A percentile compares a stretch with the other conserved stretches of the same genome.
Evolutionary conservation across 1,139 yeast species (phyloP).

Genomic region (Suhomyces bribrorum): DNA sequence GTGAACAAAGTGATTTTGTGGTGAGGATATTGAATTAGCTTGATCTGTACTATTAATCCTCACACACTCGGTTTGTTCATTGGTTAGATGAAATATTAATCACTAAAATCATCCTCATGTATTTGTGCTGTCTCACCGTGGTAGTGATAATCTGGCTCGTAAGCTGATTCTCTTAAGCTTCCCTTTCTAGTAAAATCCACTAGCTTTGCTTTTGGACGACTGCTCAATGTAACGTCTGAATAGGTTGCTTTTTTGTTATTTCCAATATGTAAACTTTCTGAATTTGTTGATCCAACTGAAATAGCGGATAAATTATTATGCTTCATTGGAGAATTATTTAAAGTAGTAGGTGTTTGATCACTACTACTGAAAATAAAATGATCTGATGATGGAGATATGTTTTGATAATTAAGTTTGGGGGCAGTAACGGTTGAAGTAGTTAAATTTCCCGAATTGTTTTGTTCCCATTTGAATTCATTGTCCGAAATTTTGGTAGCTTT

Average conservation of each 20-base stretch:
- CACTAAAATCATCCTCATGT: constrained; percentile 39
- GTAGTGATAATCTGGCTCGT: constrained; percentile 28
- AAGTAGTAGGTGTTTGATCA: constrained; percentile 15
- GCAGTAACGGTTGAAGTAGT: constrained; percentile 10
- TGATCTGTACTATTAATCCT: too few species aligned
- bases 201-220: constrained; percentile 40
- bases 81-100: constrained; percentile 16
- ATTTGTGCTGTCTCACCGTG: constrained; percentile 41
- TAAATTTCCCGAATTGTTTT: constrained; percentile 10
- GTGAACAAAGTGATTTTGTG: not conserved
- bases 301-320: constrained; percentile 22
- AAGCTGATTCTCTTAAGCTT: constrained; percentile 44
- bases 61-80: too few species aligned
- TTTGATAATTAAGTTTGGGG: constrained; percentile 13
- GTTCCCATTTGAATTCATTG: constrained; percentile 34
- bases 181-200: constrained; percentile 56
- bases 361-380: constrained; percentile 12
- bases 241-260: constrained; percentile 11
- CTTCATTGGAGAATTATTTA: constrained; percentile 14
- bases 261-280: constrained; percentile 10
- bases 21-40: too few species aligned
- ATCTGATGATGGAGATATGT: constrained; percentile 20
- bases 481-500: constrained; percentile 28
- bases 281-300: constrained; percentile 17
- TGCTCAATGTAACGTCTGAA: constrained; percentile 11